Base-by-base conservation (phyloP, 352 stramenopile species). In the Peronospora belbahrii region DNA sequence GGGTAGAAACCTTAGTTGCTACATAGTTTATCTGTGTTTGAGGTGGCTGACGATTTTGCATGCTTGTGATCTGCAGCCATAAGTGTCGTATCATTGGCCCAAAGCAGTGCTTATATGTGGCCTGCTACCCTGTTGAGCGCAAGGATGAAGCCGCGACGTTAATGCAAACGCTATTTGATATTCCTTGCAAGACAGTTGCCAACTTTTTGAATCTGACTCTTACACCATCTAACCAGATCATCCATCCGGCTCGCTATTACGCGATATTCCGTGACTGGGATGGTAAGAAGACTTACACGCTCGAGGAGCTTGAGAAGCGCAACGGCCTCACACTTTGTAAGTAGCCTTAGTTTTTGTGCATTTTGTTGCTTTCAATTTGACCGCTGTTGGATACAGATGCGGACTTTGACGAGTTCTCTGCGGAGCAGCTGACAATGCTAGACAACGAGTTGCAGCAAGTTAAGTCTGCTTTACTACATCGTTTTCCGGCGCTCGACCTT, bases 131-230 rank as follows among this genome's bases (percentile, higher is more conserved):
- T 2, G 80, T 96, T 23, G 85, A 96, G 56, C 68, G 79, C 46
- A 87, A 85, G 51, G 51, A 79, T 10, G 65, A 84, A 2, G 77
- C 85, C 11, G 79, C 86, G 10, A 66, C 63, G 42, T 67, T 90
- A 48, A 85, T 95, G 67, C 74, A 90, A 63, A 63, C 71, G 50
- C 78, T 96, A 14, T 96, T 95, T 45, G 87, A 96, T 57, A 96
- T 96, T 42, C 85, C 87, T 28, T 96, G 85, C 65, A 58, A 74
- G 48, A 95, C 78, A 9, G 74, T 96, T 17, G 83, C 87, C 55
- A 96, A 96, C 71, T 96, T 96, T 50, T 70, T 96, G 34, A 96
- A 94, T 57, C 64, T 96, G 33, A 96, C 87, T 65, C 83, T 96
- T 36, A 96, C 87, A 47, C 86, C 87, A 42, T 95, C 83, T 38